These are phyloP conservation scores for Rhizopus delemar DNA, from an alignment of 371 early-diverging fungal species.

Conservation along the genomic window DNA sequence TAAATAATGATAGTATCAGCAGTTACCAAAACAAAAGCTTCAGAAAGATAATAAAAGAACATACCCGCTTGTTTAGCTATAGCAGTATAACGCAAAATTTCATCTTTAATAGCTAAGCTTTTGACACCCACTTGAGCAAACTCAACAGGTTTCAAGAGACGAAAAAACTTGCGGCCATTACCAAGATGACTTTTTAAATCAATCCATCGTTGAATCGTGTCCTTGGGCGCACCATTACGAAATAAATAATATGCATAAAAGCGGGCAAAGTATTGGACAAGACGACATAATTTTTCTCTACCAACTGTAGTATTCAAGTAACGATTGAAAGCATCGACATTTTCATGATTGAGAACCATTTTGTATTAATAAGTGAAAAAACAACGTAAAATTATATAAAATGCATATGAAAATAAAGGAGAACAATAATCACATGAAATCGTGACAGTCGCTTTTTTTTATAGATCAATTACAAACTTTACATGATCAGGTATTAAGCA, in stretches of 20 bases:
- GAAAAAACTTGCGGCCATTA: conserved; percentile 65
- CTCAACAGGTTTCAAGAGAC: conserved; percentile 61
- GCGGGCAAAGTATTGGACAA: conserved; percentile 77
- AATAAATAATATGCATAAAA: conserved; percentile 60
- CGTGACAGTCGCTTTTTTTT: conserved; percentile 20
- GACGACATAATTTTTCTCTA: conserved; percentile 79
- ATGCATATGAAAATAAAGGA: conserved; percentile 1
- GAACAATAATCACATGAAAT: conserved; percentile 2
- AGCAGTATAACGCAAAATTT: conserved; percentile 50
- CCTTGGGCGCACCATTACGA: conserved; percentile 56
- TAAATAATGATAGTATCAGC: conserved; percentile 17
- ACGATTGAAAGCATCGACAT: conserved; percentile 37
- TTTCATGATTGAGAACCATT: conserved; percentile 30
- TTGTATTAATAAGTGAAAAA: background rate
- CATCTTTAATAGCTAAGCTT: conserved; percentile 53
- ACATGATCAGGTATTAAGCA: too few relatives aligned
- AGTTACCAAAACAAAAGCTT: conserved; percentile 57
- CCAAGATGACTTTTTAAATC: conserved; percentile 59
- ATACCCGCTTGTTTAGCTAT: conserved; percentile 57
- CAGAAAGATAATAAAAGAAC: conserved; percentile 59
- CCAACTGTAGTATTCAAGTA: conserved; percentile 71
- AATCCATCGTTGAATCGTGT: conserved; percentile 53
- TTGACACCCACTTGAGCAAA: conserved; percentile 60
- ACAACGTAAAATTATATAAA: conserved; percentile 1
- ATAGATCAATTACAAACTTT: background rate